These are phyloP conservation scores for Amniculicola lignicola DNA, from an alignment of 495 filamentous ascomycete species.

Conservation along the genomic window DNA sequence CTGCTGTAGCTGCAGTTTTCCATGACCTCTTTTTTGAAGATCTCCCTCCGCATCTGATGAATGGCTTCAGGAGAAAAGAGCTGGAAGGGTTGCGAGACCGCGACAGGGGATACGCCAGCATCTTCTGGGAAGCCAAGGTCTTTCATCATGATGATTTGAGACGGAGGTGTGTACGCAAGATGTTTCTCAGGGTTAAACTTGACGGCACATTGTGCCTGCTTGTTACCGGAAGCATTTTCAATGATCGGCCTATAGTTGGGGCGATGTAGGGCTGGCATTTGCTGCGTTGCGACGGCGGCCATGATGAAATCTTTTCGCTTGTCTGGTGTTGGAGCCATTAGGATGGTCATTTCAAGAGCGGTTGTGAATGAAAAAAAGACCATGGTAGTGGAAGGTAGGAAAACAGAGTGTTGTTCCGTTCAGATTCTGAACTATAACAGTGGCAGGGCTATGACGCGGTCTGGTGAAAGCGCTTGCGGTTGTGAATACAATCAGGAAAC, in stretches of 20 bases:
- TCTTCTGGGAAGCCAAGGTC: constrained; percentile 56
- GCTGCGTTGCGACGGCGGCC: constrained; percentile 20
- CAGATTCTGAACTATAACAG: too few species aligned
- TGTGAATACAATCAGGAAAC: too few species aligned
- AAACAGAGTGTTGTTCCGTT: too few species aligned
- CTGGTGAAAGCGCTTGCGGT: too few species aligned
- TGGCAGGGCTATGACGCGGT: too few species aligned
- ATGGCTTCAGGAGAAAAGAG: constrained; percentile 68
- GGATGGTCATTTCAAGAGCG: not conserved
- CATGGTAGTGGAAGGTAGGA: not conserved
- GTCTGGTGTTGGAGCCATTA: constrained; percentile 1
- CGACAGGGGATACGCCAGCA: constrained; percentile 61
- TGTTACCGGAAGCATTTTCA: constrained; percentile 19
- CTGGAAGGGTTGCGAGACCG: constrained; percentile 69
- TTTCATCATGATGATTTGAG: constrained; percentile 57
- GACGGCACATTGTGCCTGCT: constrained; percentile 7
- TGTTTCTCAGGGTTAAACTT: constrained; percentile 55
- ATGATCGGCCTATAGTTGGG: constrained; percentile 36
- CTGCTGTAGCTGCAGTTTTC: constrained; percentile 62
- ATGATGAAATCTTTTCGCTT: constrained; percentile 21
- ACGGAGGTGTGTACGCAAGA: constrained; percentile 51
- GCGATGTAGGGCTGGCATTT: constrained; percentile 12
- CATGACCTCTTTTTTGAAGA: constrained; percentile 61
- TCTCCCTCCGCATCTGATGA: constrained; percentile 62
- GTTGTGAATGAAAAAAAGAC: not conserved